A percentile compares a stretch with the other conserved stretches of the same genome.
These are phyloP conservation scores for Rhizoctonia solani DNA, from an alignment of 1,284 basidiomycete genomes.

Conservation along the genomic window DNA sequence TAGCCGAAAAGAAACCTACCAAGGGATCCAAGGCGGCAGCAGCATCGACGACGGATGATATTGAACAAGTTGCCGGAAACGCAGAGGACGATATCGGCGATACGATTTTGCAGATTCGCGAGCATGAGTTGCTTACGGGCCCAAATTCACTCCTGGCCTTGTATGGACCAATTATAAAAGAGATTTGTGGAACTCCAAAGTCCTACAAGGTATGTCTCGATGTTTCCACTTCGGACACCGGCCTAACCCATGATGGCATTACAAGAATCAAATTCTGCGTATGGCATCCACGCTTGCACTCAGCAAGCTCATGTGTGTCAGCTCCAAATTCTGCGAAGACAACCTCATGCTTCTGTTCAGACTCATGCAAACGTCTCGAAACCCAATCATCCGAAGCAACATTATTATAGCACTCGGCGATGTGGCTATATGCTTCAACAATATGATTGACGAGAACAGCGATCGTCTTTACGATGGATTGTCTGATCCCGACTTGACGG, in stretches of 20 bases:
- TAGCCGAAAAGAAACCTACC: constrained; percentile 22
- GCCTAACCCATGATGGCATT: neutral
- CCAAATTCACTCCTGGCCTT: constrained; percentile 79
- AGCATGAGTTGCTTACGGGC: constrained; percentile 88
- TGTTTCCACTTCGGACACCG: neutral
- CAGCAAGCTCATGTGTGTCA: constrained; percentile 97
- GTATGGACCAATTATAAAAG: constrained; percentile 88
- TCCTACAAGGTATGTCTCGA: constrained; percentile 71
- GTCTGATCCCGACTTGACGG: constrained; percentile 81
- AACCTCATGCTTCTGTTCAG: constrained; percentile 90
- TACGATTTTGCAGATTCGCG: constrained; percentile 78
- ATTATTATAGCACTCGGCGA: constrained; percentile 97
- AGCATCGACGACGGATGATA: constrained; percentile 86
- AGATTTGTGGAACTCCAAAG: constrained; percentile 86
- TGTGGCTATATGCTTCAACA: constrained; percentile 95
- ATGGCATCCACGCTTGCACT: constrained; percentile 88
- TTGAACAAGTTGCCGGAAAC: constrained; percentile 96
- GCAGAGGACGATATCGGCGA: constrained; percentile 99
- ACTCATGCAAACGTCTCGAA: constrained; percentile 87
- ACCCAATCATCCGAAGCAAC: constrained; percentile 89
- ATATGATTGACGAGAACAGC: constrained; percentile 95
- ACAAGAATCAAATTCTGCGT: constrained; percentile 82
- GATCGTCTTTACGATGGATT: constrained; percentile 94
- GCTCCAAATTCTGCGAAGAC: constrained; percentile 89
- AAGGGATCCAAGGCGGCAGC: constrained; percentile 56